Evolutionary conservation across 2,329 filamentous ascomycete genomes (phyloP).

Genomic region (Tolypocladium tropicale): DNA sequence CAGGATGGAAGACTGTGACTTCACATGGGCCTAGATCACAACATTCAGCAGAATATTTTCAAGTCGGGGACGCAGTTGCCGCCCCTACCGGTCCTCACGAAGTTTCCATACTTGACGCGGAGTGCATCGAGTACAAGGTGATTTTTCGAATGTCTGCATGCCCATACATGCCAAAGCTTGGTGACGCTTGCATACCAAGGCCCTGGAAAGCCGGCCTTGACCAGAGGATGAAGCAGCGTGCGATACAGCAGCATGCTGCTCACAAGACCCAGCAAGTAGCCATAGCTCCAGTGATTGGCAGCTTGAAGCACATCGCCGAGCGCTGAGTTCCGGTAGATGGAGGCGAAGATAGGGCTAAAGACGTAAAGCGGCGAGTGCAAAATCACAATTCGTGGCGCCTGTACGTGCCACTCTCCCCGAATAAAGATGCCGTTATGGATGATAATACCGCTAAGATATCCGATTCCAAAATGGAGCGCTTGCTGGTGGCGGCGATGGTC

Average conservation of each 20-base stretch:
- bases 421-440: not conserved
- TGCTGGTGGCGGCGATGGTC: not conserved
- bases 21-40: slow-evolving; percentile 10
- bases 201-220: slow-evolving; percentile 21
- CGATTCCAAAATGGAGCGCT: not conserved
- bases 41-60: not conserved
- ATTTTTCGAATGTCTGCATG: slow-evolving; percentile 12
- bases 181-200: slow-evolving; percentile 23
- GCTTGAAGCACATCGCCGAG: not conserved
- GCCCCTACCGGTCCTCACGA: slow-evolving; percentile 14
- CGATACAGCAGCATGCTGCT: slow-evolving; percentile 24
- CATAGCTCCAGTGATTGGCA: not conserved
- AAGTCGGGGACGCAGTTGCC: not conserved
- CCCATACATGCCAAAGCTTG: slow-evolving; percentile 25
- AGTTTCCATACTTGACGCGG: slow-evolving; percentile 12
- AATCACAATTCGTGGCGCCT: not conserved
- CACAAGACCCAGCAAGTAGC: slow-evolving; percentile 12
- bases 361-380: not conserved
- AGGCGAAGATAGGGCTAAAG: not conserved
- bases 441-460: not conserved
- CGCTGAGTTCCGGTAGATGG: not conserved
- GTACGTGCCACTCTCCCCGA: not conserved
- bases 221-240: slow-evolving; percentile 26
- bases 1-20: slow-evolving; percentile 14
- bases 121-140: slow-evolving; percentile 11